Evolutionary conservation across 164 flowering plant genomes (phyloP).

Genomic region (Tinospora cordifolia): DNA sequence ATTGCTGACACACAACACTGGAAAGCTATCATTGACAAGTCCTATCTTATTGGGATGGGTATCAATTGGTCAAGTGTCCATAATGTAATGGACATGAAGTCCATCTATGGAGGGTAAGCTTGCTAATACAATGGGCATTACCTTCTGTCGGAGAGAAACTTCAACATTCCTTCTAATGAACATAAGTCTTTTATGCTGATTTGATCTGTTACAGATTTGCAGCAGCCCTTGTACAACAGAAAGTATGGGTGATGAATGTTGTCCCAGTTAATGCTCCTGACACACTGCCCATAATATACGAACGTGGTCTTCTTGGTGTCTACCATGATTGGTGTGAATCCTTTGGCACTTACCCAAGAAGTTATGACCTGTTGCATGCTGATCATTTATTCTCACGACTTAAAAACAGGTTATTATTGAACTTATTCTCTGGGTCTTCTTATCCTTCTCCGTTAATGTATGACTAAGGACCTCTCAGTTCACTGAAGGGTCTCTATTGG

Average conservation of each 20-base stretch:
- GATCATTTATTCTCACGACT: conserved; percentile 87
- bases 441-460: background rate
- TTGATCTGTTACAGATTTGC: conserved; percentile 62
- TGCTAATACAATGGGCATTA: background rate
- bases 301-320: conserved; percentile 86
- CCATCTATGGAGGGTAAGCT: conserved; percentile 82
- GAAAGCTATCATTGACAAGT: conserved; percentile 65
- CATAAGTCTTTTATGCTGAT: background rate
- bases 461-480: background rate
- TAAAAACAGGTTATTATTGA: conserved; percentile 45
- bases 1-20: conserved; percentile 67
- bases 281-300: conserved; percentile 87
- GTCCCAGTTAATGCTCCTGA: conserved; percentile 75
- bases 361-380: conserved; percentile 94
- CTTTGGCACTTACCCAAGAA: conserved; percentile 87
- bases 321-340: conserved; percentile 99
- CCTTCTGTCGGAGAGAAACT: too few relatives aligned
- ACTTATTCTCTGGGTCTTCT: background rate
- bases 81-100: conserved; percentile 85
- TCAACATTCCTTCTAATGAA: background rate
- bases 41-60: conserved; percentile 83
- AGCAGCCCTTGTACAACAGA: conserved; percentile 61
- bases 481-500: background rate
- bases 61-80: conserved; percentile 77
- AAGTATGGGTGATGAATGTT: conserved; percentile 94